These are phyloP conservation scores for Lithohypha guttulata DNA, from an alignment of 2,329 filamentous ascomycete species.

Conservation along the genomic window DNA sequence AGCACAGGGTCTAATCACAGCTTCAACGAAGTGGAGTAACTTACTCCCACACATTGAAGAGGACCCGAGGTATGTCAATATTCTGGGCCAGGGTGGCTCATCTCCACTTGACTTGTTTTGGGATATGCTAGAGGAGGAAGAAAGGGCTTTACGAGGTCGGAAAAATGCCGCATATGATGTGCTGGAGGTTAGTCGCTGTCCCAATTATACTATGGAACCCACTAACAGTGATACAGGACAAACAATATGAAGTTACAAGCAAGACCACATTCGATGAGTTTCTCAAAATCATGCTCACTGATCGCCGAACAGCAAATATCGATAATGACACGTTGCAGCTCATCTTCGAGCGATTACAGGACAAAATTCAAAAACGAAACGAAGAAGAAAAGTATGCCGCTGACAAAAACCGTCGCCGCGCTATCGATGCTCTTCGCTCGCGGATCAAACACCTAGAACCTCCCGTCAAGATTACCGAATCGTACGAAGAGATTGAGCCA, in stretches of 20 bases:
- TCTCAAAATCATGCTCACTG: slow-evolving; percentile 66
- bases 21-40: slow-evolving; percentile 80
- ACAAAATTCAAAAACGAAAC: slow-evolving; percentile 69
- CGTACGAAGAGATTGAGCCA: slow-evolving; percentile 76
- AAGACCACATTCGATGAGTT: slow-evolving; percentile 87
- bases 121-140: slow-evolving; percentile 90
- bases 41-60: slow-evolving; percentile 63
- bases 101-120: slow-evolving; percentile 87
- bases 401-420: slow-evolving; percentile 76
- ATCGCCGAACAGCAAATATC: slow-evolving; percentile 80
- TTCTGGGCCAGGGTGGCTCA: slow-evolving; percentile 75
- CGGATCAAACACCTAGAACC: slow-evolving; percentile 85
- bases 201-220: slow-evolving; percentile 9
- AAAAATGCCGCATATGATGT: slow-evolving; percentile 80
- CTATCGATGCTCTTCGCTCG: slow-evolving; percentile 72
- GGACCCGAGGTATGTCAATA: slow-evolving; percentile 71
- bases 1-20: slow-evolving; percentile 69
- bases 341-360: slow-evolving; percentile 78
- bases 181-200: slow-evolving; percentile 57
- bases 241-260: slow-evolving; percentile 78
- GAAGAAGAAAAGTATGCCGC: slow-evolving; percentile 74
- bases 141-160: slow-evolving; percentile 68
- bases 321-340: slow-evolving; percentile 65
- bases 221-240: slow-evolving; percentile 54
- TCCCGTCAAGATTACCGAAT: slow-evolving; percentile 64